phyloP scores from a whole-genome alignment of 495 filamentous ascomycete species.

The Penicillium canariense region DNA sequence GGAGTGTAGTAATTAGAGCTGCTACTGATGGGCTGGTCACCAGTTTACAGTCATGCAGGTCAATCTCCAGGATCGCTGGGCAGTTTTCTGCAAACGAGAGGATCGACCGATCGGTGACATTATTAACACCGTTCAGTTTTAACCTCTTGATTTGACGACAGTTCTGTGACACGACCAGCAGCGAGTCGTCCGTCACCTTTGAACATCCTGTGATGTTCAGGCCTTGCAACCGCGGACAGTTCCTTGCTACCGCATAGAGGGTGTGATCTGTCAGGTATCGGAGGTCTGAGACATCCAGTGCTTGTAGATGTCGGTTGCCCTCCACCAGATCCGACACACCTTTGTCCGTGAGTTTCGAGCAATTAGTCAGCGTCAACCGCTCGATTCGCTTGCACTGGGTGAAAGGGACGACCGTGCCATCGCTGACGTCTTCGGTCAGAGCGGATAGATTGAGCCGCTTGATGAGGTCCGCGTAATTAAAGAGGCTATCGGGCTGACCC shows the following conservation, averaged over 20 bases:
- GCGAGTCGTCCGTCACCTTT: constrained; percentile 78
- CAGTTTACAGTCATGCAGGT: constrained; percentile 80
- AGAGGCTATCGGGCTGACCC: constrained; percentile 65
- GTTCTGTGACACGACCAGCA: constrained; percentile 76
- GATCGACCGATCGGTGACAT: constrained; percentile 76
- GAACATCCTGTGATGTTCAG: constrained; percentile 88
- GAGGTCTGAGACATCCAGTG: constrained; percentile 85
- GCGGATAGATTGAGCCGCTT: constrained; percentile 85
- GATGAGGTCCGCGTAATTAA: constrained; percentile 82
- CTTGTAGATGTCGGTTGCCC: constrained; percentile 77
- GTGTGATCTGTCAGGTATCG: constrained; percentile 78
- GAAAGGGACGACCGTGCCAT: constrained; percentile 84
- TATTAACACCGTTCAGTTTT: constrained; percentile 86
- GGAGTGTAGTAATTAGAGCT: constrained; percentile 68
- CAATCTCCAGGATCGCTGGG: constrained; percentile 91
- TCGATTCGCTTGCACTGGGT: constrained; percentile 86
- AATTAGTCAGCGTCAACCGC: constrained; percentile 90
- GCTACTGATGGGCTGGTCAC: constrained; percentile 81
- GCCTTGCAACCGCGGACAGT: constrained; percentile 84
- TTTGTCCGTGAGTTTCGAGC: constrained; percentile 76
- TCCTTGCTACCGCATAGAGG: constrained; percentile 72
- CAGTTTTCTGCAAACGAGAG: constrained; percentile 83
- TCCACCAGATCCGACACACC: constrained; percentile 78
- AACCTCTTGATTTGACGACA: constrained; percentile 87
- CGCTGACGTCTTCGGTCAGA: constrained; percentile 72